phyloP scores from a whole-genome alignment of 192 early-diverging fungal genomes.

The Podila epicladia region DNA sequence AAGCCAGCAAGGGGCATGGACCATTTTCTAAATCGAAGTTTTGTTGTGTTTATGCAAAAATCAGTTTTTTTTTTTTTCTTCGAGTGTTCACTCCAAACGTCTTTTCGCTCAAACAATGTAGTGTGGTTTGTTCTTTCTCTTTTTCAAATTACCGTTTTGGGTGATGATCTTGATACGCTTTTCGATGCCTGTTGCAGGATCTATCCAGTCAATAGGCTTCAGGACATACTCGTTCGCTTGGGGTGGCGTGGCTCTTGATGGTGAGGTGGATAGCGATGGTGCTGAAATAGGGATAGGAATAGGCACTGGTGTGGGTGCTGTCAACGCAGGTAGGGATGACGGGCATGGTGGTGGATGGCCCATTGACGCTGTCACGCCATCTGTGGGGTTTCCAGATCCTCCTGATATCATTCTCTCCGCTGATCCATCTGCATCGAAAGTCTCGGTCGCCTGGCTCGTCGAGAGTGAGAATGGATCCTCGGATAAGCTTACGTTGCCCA shows the following conservation, averaged over 20 bases:
- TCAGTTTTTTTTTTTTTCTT: background rate
- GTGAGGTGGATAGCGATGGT: background rate
- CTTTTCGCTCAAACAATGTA: background rate
- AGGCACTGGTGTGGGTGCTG: too few relatives aligned
- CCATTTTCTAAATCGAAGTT: constrained; percentile 73
- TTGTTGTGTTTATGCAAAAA: background rate
- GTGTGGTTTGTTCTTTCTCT: background rate
- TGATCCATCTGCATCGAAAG: too few relatives aligned
- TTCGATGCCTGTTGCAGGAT: constrained; percentile 53
- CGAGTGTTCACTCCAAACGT: too few relatives aligned
- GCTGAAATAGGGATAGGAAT: background rate
- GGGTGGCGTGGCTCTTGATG: background rate
- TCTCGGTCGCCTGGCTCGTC: too few relatives aligned
- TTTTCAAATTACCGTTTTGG: constrained; percentile 72
- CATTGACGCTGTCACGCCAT: too few relatives aligned
- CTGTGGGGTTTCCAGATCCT: too few relatives aligned
- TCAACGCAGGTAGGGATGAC: too few relatives aligned
- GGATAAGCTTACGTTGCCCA: background rate
- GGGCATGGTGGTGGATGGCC: too few relatives aligned
- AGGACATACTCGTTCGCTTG: constrained; percentile 68
- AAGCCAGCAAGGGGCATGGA: constrained; percentile 88
- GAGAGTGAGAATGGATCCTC: constrained; percentile 36
- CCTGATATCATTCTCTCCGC: too few relatives aligned
- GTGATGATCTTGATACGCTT: constrained; percentile 80
- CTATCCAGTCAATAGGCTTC: constrained; percentile 77